phyloP scores from a whole-genome alignment of 441 rosid genomes.

The Brassica balearica region DNA sequence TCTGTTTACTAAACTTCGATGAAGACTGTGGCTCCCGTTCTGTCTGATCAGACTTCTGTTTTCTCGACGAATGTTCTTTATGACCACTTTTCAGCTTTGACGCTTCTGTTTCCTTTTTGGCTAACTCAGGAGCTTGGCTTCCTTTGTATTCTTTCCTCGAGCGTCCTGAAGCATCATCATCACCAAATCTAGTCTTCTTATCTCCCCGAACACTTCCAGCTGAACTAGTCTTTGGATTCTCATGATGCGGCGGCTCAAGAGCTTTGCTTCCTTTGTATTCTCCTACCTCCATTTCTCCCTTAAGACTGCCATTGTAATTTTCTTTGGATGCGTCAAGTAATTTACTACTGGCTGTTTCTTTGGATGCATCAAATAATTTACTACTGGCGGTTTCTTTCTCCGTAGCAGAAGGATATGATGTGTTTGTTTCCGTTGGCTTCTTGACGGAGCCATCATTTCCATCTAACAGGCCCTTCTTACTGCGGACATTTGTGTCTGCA shows the following conservation, averaged over 20 bases:
- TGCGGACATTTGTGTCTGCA: conserved; percentile 49
- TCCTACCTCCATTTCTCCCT: conserved; percentile 47
- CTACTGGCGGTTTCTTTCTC: conserved; percentile 46
- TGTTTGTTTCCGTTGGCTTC: conserved; percentile 56
- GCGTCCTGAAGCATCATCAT: conserved; percentile 49
- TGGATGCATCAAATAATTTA: conserved; percentile 45
- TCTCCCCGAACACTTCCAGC: conserved; percentile 65
- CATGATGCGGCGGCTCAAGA: conserved; percentile 45
- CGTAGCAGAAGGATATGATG: conserved; percentile 46
- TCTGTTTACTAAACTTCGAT: conserved; percentile 50
- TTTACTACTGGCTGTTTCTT: conserved; percentile 47
- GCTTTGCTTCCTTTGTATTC: conserved; percentile 51
- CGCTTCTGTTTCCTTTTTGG: conserved; percentile 51
- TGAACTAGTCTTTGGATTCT: conserved; percentile 55
- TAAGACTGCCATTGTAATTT: conserved; percentile 44
- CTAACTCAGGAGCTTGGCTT: conserved; percentile 47
- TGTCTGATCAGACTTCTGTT: conserved; percentile 55
- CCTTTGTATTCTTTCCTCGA: conserved; percentile 57
- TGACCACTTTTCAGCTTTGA: conserved; percentile 52
- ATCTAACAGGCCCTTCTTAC: conserved; percentile 48
- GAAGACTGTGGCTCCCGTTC: conserved; percentile 60
- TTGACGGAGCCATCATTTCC: conserved; percentile 43
- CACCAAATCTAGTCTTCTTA: conserved; percentile 51
- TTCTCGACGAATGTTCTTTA: conserved; percentile 49
- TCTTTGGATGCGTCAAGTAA: conserved; percentile 49